Evolutionary conservation across 352 stramenopile genomes (phyloP).

Genomic region (Achlya hypogyna): DNA sequence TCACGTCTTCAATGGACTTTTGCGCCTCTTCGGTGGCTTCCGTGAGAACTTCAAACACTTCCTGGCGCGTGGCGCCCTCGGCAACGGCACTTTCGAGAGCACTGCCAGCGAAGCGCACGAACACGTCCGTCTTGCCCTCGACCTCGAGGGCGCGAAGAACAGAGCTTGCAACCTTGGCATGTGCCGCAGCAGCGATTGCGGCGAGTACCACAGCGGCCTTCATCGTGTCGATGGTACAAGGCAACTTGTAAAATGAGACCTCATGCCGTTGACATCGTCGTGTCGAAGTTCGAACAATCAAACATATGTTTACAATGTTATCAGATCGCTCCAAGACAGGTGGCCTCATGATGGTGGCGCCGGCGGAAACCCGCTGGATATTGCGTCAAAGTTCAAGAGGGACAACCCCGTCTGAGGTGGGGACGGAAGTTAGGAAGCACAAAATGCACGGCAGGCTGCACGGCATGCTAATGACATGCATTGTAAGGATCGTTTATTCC

Average conservation of each 20-base stretch:
- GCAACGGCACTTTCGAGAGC: not conserved
- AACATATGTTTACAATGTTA: not conserved
- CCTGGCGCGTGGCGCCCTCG: not conserved
- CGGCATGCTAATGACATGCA: no score
- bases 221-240: not conserved
- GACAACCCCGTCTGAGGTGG: no score
- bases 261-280: not conserved
- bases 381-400: no score
- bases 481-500: no score
- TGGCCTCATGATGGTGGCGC: no score
- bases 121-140: not conserved
- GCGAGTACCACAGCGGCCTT: not conserved
- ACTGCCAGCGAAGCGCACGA: not conserved
- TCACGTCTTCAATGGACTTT: not conserved
- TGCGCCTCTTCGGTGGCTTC: not conserved
- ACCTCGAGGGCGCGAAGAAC: constrained; percentile 6
- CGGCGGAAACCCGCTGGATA: no score
- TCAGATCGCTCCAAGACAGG: not conserved
- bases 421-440: no score
- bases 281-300: not conserved
- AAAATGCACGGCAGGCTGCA: no score
- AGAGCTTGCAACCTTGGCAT: constrained; percentile 10
- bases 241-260: not conserved
- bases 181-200: not conserved
- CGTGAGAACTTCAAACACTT: not conserved